Evolutionary conservation across 1,284 basidiomycete genomes (phyloP), one percentile per base, ranked within the genome.

Genomic region (Cryptococcus sp.): DNA sequence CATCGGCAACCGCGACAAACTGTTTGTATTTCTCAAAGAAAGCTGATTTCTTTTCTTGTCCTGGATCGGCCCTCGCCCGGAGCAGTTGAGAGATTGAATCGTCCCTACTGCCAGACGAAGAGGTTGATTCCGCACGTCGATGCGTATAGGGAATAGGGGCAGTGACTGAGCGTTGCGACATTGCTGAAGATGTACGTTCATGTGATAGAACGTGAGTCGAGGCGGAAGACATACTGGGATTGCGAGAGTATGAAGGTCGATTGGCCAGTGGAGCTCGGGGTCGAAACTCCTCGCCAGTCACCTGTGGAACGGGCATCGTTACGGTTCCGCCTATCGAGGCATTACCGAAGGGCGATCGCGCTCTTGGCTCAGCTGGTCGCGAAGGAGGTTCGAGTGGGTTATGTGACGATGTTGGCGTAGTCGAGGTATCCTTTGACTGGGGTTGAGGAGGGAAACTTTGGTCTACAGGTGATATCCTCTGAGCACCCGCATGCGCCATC

Each of bases 11-110:
- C n/a, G 39, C 47, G 5, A 52, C 60, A 57, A 70, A 61, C 50
- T 69, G 66, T 63, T 79, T 78, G 70, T 79, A 78, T 55, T 77
- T 78, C 53, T 82, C 79, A 57, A 81, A 79, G 66, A 81, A 80
- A 0, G 57, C 51, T 24, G 54, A 39, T 25, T 55, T 49, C 7
- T 44, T 43, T 16, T 14, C n/a, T 11, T 22, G 11, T 23, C 49
- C 56, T 7, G 18, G 19, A 2, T 46, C 42, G 0, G 52, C 48
- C 4, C 57, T 54, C 16, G 53, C 49, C 22, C 51, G 45, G 19
- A 62, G 50, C 7, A 62, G 34, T 25, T 57, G 53, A 3, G 59
- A 47, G 28, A 64, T 49, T 28, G 50, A 45, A 37, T 62, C 60
- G n/a, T 46, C 49, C 42, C 46, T 37, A 39, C 54, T 55, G 9